phyloP scores from a whole-genome alignment of 2,329 filamentous ascomycete genomes.

The Aspergillus tamarii region DNA sequence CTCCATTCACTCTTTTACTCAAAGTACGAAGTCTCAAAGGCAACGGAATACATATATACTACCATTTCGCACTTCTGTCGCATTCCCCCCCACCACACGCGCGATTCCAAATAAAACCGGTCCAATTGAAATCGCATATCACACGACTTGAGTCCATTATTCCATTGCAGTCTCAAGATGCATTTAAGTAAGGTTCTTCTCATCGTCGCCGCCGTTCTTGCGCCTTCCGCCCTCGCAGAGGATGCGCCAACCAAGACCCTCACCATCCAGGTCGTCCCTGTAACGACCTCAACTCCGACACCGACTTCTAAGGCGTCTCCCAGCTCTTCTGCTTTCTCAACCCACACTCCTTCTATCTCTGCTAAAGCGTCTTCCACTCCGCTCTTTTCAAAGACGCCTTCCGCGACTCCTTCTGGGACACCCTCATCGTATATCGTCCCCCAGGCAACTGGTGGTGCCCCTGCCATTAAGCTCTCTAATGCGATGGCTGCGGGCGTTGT shows the following conservation, averaged over 20 bases:
- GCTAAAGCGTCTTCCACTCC: constrained; percentile 16
- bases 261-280: constrained; percentile 31
- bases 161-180: constrained; percentile 27
- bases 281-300: constrained; percentile 15
- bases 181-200: constrained; percentile 39
- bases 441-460: constrained; percentile 25
- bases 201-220: constrained; percentile 31
- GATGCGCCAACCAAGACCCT: constrained; percentile 30
- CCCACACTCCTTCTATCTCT: constrained; percentile 16
- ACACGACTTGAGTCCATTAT: not conserved
- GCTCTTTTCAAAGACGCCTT: constrained; percentile 6
- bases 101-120: not conserved
- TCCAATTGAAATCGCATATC: not conserved
- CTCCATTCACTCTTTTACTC: constrained; percentile 36
- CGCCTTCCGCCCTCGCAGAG: constrained; percentile 33
- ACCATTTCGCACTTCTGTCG: not conserved
- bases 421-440: constrained; percentile 19
- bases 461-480: constrained; percentile 27
- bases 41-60: not conserved
- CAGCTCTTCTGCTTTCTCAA: constrained; percentile 17
- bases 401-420: constrained; percentile 6
- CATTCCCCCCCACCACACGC: not conserved
- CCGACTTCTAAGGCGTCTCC: constrained; percentile 16
- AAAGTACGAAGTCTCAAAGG: not conserved
- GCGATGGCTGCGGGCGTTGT: constrained; percentile 34